Evolutionary conservation across 345 rosid genomes (phyloP).

Genomic region (Rhodamnia argentea): DNA sequence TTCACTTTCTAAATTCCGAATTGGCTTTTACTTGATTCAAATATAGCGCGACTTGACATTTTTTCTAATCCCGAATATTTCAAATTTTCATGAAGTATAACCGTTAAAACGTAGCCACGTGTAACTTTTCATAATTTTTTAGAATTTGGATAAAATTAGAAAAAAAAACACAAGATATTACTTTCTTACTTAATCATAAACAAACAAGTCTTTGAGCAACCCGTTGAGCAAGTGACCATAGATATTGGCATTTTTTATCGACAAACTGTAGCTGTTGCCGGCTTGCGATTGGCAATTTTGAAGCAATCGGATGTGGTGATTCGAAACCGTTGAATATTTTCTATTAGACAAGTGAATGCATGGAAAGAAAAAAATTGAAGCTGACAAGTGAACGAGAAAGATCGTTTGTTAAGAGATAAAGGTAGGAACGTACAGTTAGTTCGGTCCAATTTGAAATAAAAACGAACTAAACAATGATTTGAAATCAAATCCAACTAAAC

Average conservation of each 20-base stretch:
- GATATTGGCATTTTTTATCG: neutral
- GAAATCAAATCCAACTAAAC: neutral
- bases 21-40: neutral
- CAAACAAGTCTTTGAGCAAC: neutral
- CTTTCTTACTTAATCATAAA: neutral
- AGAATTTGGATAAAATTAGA: accelerated
- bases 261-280: no score
- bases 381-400: neutral
- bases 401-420: neutral
- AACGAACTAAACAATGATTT: neutral
- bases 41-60: neutral
- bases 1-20: neutral
- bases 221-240: neutral
- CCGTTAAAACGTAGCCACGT: no score
- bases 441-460: neutral
- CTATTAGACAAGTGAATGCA: neutral
- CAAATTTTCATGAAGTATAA: neutral
- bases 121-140: neutral
- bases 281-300: neutral
- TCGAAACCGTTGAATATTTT: no score
- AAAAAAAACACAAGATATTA: neutral
- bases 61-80: neutral
- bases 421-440: neutral
- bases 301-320: neutral
- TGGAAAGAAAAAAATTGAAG: neutral